phyloP scores from a whole-genome alignment of 139 green algal genomes.

The Penium margaritaceum region DNA sequence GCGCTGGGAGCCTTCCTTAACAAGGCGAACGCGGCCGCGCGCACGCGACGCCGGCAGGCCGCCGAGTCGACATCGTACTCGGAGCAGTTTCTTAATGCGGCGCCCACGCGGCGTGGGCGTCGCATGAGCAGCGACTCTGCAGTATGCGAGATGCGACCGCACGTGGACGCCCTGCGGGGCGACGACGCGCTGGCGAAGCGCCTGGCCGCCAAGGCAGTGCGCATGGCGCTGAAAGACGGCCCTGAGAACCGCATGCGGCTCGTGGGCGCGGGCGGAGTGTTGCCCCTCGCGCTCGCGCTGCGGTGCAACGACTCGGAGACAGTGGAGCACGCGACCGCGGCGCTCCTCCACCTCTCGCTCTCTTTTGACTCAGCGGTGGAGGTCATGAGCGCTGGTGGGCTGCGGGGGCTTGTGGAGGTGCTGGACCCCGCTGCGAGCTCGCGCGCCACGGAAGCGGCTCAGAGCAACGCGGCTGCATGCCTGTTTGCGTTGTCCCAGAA shows the following conservation, averaged over 20 bases:
- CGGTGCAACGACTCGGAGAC: neutral
- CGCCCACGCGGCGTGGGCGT: neutral
- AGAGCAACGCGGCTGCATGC: neutral
- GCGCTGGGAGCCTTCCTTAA: slow-evolving; percentile 1
- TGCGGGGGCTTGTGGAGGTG: neutral
- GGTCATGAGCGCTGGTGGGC: neutral
- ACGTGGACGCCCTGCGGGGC: neutral
- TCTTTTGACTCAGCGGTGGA: neutral
- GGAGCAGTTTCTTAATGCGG: neutral
- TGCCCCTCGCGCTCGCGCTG: neutral
- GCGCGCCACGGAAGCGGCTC: neutral
- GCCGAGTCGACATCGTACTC: neutral
- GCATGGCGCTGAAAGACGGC: neutral
- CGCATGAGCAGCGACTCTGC: neutral
- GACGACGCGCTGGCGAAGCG: neutral
- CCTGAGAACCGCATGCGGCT: slow-evolving; percentile 1
- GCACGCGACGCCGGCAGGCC: neutral
- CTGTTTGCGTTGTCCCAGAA: neutral
- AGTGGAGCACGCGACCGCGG: neutral
- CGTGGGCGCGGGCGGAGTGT: neutral
- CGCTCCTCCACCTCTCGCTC: neutral
- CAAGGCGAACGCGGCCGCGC: neutral
- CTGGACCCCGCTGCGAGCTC: neutral
- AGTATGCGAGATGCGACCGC: neutral
- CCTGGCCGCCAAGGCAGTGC: neutral